phyloP scores from a whole-genome alignment of 2,329 filamentous ascomycete genomes.

The Colletotrichum australisinense region DNA sequence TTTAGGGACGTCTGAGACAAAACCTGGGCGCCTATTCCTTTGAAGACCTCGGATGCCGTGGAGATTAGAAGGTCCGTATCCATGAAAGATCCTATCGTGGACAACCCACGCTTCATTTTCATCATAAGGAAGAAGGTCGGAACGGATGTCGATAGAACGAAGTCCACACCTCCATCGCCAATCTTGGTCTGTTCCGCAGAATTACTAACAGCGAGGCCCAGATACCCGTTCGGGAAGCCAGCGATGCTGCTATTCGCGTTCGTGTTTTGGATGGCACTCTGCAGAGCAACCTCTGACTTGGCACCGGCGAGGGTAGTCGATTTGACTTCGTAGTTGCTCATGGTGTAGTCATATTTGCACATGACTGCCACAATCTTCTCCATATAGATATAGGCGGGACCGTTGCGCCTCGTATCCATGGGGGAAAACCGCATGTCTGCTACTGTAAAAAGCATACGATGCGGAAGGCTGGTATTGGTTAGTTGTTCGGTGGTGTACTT shows the following conservation, averaged over 20 bases:
- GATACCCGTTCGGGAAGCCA: conserved; percentile 30
- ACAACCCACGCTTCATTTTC: conserved; percentile 36
- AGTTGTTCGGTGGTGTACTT: conserved; percentile 32
- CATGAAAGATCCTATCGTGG: conserved; percentile 32
- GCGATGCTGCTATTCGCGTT: conserved; percentile 9
- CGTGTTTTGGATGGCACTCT: conserved; percentile 8
- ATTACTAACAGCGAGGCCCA: conserved; percentile 35
- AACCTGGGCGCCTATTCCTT: conserved; percentile 29
- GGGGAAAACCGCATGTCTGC: conserved; percentile 37
- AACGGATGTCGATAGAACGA: conserved; percentile 37
- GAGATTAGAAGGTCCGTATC: conserved; percentile 33
- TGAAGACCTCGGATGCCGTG: conserved; percentile 18
- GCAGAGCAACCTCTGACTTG: conserved; percentile 32
- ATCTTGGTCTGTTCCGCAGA: conserved; percentile 34
- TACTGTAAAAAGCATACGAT: conserved; percentile 38
- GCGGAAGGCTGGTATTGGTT: conserved; percentile 38
- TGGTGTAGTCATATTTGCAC: conserved; percentile 38
- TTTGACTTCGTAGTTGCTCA: conserved; percentile 25
- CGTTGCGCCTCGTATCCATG: conserved; percentile 24
- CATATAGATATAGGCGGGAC: conserved; percentile 35
- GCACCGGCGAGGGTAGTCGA: conserved; percentile 31
- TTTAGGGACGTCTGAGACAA: conserved; percentile 13
- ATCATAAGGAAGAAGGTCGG: conserved; percentile 42
- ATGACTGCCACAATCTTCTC: conserved; percentile 37
- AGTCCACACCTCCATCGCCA: conserved; percentile 36